These are phyloP conservation scores for Dioscorea dumetorum DNA, from an alignment of 106 monocot species.

Conservation along the genomic window DNA sequence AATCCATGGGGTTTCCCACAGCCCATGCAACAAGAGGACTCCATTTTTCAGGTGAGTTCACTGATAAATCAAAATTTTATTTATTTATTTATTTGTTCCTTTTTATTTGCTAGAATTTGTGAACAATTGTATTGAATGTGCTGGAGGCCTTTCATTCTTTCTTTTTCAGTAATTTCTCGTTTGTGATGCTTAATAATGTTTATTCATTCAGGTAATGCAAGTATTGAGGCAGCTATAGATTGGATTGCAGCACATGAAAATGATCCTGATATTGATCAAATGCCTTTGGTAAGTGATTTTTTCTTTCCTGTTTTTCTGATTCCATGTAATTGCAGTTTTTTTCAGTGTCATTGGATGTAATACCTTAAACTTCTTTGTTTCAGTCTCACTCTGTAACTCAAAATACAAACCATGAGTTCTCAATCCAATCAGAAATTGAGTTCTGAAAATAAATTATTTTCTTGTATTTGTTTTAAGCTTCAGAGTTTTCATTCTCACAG, in stretches of 20 bases:
- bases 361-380: no score
- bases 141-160: not conserved
- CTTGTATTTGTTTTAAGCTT: not conserved
- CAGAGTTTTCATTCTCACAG: no score
- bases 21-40: slow-evolving; percentile 83
- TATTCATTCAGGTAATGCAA: slow-evolving; percentile 56
- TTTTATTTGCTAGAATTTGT: not conserved
- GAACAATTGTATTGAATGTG: not conserved
- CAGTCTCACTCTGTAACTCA: no score
- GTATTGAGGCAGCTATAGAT: slow-evolving; percentile 77
- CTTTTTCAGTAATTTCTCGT: no score
- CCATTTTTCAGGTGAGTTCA: slow-evolving; percentile 70
- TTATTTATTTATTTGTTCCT: not conserved
- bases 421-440: not conserved
- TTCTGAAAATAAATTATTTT: not conserved
- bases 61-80: not conserved
- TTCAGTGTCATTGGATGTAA: no score
- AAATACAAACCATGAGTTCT: not conserved
- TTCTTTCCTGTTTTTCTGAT: not conserved
- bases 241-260: slow-evolving; percentile 95
- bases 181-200: no score
- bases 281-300: slow-evolving; percentile 69
- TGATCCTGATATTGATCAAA: slow-evolving; percentile 92
- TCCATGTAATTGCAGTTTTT: not conserved
- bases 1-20: slow-evolving; percentile 84